Conservation (phyloP, 331 rosid species). For the Quercus tomentella region DNA sequence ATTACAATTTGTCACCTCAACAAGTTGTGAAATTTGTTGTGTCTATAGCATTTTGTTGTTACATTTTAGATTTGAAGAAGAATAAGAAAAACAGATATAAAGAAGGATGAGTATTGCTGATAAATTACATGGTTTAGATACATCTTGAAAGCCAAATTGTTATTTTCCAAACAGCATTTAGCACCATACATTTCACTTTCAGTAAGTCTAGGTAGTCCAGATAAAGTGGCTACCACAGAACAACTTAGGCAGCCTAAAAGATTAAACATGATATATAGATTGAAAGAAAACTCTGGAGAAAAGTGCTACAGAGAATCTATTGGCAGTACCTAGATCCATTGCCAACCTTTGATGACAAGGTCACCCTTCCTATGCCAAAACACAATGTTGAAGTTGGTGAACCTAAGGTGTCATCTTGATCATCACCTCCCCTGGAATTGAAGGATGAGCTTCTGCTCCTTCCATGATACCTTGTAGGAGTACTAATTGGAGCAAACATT, state of each 20-base stretch:
- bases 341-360: neutral
- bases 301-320: constrained; percentile 20
- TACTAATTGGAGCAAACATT: neutral
- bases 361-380: constrained; percentile 39
- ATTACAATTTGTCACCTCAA: too few relatives aligned
- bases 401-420: constrained; percentile 17
- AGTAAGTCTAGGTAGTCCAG: neutral
- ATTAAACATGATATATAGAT: neutral
- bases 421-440: constrained; percentile 37
- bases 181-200: neutral
- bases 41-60: too few relatives aligned
- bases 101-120: neutral
- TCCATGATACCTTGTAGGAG: neutral
- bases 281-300: constrained; percentile 20
- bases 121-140: constrained; percentile 6
- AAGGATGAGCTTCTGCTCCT: constrained; percentile 44
- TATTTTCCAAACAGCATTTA: constrained; percentile 14
- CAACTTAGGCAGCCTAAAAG: neutral
- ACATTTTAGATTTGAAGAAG: neutral
- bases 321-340: constrained; percentile 13
- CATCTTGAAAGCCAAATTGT: constrained; percentile 4
- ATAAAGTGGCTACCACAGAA: neutral
- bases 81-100: too few relatives aligned
- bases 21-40: too few relatives aligned
- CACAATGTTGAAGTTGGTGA: constrained; percentile 60